Conservation (phyloP, 352 stramenopile species). For the Phytophthora nicotianae region DNA sequence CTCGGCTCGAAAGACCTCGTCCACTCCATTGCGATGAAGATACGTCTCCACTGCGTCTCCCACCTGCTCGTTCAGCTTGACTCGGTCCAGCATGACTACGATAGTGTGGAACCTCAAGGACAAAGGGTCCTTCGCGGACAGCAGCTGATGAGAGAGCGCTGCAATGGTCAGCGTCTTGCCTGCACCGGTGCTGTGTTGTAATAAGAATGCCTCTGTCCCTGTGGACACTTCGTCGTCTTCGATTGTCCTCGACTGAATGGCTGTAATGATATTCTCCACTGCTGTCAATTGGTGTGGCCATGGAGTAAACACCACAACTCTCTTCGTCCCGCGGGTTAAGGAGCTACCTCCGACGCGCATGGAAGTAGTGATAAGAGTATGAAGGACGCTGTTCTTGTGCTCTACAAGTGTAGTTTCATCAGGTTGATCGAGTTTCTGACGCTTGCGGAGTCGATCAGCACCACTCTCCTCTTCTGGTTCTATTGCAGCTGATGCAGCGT, state of each 20-base stretch:
- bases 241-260: constrained; percentile 38
- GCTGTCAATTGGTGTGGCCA: constrained; percentile 71
- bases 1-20: constrained; percentile 73
- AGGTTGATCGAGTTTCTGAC: constrained; percentile 16
- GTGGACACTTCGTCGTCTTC: constrained; percentile 14
- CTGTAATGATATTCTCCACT: constrained; percentile 55
- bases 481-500: background rate
- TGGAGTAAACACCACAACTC: constrained; percentile 45
- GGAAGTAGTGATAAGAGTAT: constrained; percentile 45
- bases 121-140: constrained; percentile 53
- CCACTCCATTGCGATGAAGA: constrained; percentile 71
- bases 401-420: constrained; percentile 21
- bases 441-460: constrained; percentile 10
- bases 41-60: constrained; percentile 74
- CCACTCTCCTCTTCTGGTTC: background rate
- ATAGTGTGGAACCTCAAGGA: constrained; percentile 72
- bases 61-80: constrained; percentile 87
- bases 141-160: constrained; percentile 67
- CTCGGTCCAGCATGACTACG: constrained; percentile 76
- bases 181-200: constrained; percentile 85
- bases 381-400: constrained; percentile 13
- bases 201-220: constrained; percentile 52
- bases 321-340: constrained; percentile 32
- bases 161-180: constrained; percentile 86
- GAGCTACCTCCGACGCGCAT: constrained; percentile 63